Evolutionary conservation across 306 rosid species (phyloP).

Genomic region (Dicorynia guianensis): DNA sequence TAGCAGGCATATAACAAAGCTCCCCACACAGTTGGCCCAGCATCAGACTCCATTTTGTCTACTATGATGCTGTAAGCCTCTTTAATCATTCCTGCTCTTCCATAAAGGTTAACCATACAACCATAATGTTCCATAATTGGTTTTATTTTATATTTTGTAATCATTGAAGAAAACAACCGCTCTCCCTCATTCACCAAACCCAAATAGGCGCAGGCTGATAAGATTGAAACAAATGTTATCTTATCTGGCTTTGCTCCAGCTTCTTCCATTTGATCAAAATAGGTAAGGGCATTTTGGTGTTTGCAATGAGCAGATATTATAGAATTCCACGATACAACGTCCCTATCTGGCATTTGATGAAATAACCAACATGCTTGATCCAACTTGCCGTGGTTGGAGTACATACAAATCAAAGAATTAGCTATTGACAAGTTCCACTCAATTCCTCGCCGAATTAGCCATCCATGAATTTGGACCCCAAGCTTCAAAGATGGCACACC

Average conservation of each 20-base stretch:
- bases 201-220: constrained; percentile 77
- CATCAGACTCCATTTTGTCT: constrained; percentile 61
- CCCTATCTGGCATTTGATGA: constrained; percentile 74
- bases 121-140: constrained; percentile 89
- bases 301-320: constrained; percentile 80
- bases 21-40: constrained; percentile 90
- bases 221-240: constrained; percentile 76
- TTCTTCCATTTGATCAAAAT: constrained; percentile 73
- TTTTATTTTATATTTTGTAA: constrained; percentile 64
- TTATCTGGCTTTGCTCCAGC: constrained; percentile 61
- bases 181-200: constrained; percentile 74
- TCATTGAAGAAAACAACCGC: constrained; percentile 67
- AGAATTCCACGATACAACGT: constrained; percentile 85
- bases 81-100: constrained; percentile 77
- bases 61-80: constrained; percentile 68
- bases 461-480: constrained; percentile 78
- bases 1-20: constrained; percentile 80
- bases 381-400: constrained; percentile 68
- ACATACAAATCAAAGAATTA: constrained; percentile 70
- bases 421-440: constrained; percentile 75
- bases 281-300: constrained; percentile 54
- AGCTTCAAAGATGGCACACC: constrained; percentile 46
- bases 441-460: constrained; percentile 64
- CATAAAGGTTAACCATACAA: constrained; percentile 89
- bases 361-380: constrained; percentile 64